Conservation (phyloP, 202 grass and related monocot genomes). For the Alloteropsis angusta region DNA sequence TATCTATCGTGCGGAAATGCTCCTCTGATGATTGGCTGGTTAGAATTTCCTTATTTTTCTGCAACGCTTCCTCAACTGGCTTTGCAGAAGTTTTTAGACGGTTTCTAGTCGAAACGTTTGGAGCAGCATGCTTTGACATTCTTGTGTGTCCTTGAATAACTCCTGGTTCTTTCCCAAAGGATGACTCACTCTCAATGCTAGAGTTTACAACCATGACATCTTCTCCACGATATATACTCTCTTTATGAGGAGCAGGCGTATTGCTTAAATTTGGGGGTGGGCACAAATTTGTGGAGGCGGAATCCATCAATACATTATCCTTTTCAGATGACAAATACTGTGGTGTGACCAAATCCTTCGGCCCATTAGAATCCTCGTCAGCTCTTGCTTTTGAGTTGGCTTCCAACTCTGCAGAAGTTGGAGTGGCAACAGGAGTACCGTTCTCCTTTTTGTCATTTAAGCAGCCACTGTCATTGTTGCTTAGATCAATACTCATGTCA, state of each 20-base stretch:
- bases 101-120: constrained; percentile 27
- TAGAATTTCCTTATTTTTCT: constrained; percentile 32
- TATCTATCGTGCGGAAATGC: constrained; percentile 18
- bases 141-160: constrained; percentile 15
- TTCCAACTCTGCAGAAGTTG: constrained; percentile 51
- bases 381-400: constrained; percentile 36
- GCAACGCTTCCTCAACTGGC: constrained; percentile 2
- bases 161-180: constrained; percentile 30
- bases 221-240: constrained; percentile 20
- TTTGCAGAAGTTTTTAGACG: constrained; percentile 31
- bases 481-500: constrained; percentile 99
- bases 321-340: constrained; percentile 35
- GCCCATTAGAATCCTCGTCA: constrained; percentile 30
- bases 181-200: constrained; percentile 24
- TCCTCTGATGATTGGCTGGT: constrained; percentile 11
- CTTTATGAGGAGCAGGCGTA: constrained; percentile 9
- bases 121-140: constrained; percentile 17
- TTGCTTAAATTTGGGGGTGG: constrained; percentile 22
- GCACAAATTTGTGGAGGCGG: not conserved
- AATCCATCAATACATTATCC: constrained; percentile 30
- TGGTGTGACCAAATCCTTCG: constrained; percentile 44
- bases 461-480: constrained; percentile 45
- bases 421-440: constrained; percentile 50
- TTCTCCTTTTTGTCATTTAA: constrained; percentile 66
- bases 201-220: constrained; percentile 35